Conservation (phyloP, 352 stramenopile genomes). For the Phytophthora idaei region DNA sequence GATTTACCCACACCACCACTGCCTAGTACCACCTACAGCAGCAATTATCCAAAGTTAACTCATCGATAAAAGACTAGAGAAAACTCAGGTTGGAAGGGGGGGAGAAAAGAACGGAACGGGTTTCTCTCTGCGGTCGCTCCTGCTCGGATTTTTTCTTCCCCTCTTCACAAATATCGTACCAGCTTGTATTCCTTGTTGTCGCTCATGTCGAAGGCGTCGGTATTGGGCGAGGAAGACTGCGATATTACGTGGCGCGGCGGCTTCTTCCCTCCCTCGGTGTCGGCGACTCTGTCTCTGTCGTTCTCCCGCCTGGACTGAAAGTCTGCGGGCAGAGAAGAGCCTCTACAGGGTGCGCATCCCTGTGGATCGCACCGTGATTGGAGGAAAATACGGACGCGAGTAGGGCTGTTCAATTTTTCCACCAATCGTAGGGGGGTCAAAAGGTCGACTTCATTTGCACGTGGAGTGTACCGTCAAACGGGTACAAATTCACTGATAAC, state of each 20-base stretch:
- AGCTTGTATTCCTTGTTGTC: slow-evolving; percentile 89
- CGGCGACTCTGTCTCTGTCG: slow-evolving; percentile 20
- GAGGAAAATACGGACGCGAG: slow-evolving; percentile 16
- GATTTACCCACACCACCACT: slow-evolving; percentile 92
- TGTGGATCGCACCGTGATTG: slow-evolving; percentile 20
- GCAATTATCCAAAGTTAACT: slow-evolving; percentile 3
- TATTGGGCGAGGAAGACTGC: slow-evolving; percentile 16
- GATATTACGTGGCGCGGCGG: slow-evolving; percentile 7
- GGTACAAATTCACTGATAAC: slow-evolving; percentile 24
- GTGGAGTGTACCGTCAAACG: slow-evolving; percentile 3
- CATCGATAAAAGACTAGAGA: not conserved
- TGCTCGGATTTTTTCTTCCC: not conserved
- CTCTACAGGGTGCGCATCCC: slow-evolving; percentile 11
- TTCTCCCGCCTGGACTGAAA: slow-evolving; percentile 43
- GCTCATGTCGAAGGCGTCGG: slow-evolving; percentile 38
- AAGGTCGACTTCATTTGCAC: slow-evolving; percentile 12
- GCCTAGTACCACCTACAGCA: slow-evolving; percentile 81
- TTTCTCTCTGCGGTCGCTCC: not conserved
- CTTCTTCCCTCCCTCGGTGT: slow-evolving; percentile 30
- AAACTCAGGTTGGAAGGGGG: slow-evolving; percentile 11
- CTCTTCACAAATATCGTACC: slow-evolving; percentile 35
- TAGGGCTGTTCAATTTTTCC: slow-evolving; percentile 21
- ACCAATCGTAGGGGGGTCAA: slow-evolving; percentile 37
- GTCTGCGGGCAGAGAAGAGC: slow-evolving; percentile 27
- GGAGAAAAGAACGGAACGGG: slow-evolving; percentile 10